Conservation (phyloP, 2,329 filamentous ascomycete genomes). For the Aspergillus sp. region DNA sequence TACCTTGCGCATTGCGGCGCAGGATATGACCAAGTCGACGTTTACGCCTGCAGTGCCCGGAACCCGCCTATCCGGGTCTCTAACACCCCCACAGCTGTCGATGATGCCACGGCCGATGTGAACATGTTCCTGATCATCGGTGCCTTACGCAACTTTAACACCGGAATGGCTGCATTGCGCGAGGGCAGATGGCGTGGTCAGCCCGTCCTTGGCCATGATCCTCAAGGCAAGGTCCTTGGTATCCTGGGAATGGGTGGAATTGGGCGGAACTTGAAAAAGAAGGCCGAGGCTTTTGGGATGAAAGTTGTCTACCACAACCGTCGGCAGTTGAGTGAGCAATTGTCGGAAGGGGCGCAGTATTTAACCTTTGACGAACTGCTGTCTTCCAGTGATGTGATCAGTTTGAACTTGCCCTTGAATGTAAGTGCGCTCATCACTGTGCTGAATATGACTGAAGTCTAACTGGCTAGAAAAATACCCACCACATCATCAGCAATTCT, state of each 20-base stretch:
- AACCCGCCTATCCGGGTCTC: slow-evolving; percentile 59
- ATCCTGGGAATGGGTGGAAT: slow-evolving; percentile 86
- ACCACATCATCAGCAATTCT: slow-evolving; percentile 64
- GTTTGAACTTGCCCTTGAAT: slow-evolving; percentile 73
- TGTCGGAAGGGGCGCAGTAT: slow-evolving; percentile 35
- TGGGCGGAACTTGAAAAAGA: slow-evolving; percentile 67
- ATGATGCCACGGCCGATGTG: slow-evolving; percentile 76
- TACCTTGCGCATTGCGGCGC: slow-evolving; percentile 47
- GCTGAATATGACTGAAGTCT: slow-evolving; percentile 1
- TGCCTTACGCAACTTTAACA: slow-evolving; percentile 66
- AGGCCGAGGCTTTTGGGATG: slow-evolving; percentile 72
- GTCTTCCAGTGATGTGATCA: slow-evolving; percentile 65
- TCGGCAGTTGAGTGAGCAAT: slow-evolving; percentile 49
- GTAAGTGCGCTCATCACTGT: slow-evolving; percentile 43
- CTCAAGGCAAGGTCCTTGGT: slow-evolving; percentile 69
- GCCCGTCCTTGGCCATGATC: slow-evolving; percentile 63
- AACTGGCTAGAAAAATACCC: slow-evolving; percentile 52
- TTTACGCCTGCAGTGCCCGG: slow-evolving; percentile 61
- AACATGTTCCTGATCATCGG: slow-evolving; percentile 77
- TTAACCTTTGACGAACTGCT: slow-evolving; percentile 67
- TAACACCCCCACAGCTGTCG: slow-evolving; percentile 73
- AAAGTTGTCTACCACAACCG: slow-evolving; percentile 69
- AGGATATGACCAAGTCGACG: slow-evolving; percentile 78
- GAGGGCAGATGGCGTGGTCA: slow-evolving; percentile 61
- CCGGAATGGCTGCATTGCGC: slow-evolving; percentile 59